A percentile compares a stretch with the other conserved stretches of the same genome.
These are phyloP conservation scores for Kuraishia capsulata DNA, from an alignment of 805 yeast species.

Conservation along the genomic window DNA sequence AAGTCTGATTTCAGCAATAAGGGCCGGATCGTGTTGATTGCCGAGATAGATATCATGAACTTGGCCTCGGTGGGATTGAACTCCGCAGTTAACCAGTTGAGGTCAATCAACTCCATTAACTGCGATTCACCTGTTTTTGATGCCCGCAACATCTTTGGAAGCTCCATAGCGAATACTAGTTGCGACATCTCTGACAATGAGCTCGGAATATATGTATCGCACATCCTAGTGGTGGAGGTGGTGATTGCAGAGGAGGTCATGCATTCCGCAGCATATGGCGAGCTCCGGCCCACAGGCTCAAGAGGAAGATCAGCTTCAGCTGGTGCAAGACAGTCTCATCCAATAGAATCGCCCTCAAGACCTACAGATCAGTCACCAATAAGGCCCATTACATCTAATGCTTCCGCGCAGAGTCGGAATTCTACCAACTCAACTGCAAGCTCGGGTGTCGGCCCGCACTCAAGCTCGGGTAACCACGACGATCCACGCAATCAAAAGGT, in stretches of 20 bases:
- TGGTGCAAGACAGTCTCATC: neutral
- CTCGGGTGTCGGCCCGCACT: neutral
- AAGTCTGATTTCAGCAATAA: conserved; percentile 76
- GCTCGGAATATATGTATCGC: conserved; percentile 68
- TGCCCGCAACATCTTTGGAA: conserved; percentile 10
- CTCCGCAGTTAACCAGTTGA: conserved; percentile 16
- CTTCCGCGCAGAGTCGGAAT: neutral
- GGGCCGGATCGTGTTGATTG: conserved; percentile 75
- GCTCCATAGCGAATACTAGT: conserved; percentile 39
- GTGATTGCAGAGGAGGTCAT: conserved; percentile 89
- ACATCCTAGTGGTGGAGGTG: conserved; percentile 72
- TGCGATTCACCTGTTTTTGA: conserved; percentile 22
- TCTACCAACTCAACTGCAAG: conserved; percentile 11
- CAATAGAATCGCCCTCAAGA: neutral
- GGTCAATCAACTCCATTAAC: conserved; percentile 21
- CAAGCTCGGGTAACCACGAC: conserved; percentile 13
- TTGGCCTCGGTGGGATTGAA: conserved; percentile 42
- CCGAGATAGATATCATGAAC: conserved; percentile 54
- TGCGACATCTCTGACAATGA: conserved; percentile 81
- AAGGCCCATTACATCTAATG: neutral
- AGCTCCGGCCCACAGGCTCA: neutral
- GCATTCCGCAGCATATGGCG: conserved; percentile 16
- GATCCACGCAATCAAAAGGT: conserved; percentile 23
- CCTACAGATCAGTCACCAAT: neutral
- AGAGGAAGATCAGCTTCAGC: neutral